These are phyloP conservation scores for Bipolaris gigantea DNA, from an alignment of 2,329 filamentous ascomycete species.

Conservation along the genomic window DNA sequence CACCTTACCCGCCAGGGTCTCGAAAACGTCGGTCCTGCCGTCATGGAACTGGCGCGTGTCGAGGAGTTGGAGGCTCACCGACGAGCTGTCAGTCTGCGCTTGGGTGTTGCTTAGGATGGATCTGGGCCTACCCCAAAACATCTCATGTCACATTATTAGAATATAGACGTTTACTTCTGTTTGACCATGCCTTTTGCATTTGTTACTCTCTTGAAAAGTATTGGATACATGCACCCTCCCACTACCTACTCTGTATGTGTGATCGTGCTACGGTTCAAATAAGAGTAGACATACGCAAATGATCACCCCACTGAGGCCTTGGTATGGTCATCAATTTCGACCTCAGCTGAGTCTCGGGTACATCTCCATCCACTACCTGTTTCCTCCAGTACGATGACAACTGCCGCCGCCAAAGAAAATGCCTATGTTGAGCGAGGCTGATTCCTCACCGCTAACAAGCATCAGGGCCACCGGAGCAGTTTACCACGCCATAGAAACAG, in stretches of 20 bases:
- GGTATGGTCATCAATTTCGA: neutral
- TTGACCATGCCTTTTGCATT: neutral
- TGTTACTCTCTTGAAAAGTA: neutral
- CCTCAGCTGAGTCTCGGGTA: neutral
- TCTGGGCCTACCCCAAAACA: neutral
- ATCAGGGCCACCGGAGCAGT: neutral
- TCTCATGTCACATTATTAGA: neutral
- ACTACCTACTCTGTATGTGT: slow-evolving; percentile 2
- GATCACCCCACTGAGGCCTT: neutral
- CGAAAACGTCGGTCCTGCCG: slow-evolving; percentile 79
- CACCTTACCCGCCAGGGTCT: slow-evolving; percentile 85
- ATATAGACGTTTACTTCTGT: neutral
- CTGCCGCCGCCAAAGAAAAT: neutral
- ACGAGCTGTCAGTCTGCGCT: slow-evolving; percentile 67
- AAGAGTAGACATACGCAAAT: neutral
- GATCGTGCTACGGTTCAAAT: neutral
- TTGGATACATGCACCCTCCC: neutral
- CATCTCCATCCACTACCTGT: neutral
- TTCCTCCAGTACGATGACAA: neutral
- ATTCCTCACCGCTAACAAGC: slow-evolving; percentile 1
- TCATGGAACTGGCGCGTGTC: slow-evolving; percentile 93
- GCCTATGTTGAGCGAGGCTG: slow-evolving; percentile 1
- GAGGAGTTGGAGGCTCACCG: slow-evolving; percentile 95
- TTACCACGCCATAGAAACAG: slow-evolving; percentile 15
- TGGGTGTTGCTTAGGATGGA: slow-evolving; percentile 45